A percentile compares a stretch with the other conserved stretches of the same genome.
Evolutionary conservation across 768 basidiomycete species (phyloP).

Genomic region (Suillus plorans): DNA sequence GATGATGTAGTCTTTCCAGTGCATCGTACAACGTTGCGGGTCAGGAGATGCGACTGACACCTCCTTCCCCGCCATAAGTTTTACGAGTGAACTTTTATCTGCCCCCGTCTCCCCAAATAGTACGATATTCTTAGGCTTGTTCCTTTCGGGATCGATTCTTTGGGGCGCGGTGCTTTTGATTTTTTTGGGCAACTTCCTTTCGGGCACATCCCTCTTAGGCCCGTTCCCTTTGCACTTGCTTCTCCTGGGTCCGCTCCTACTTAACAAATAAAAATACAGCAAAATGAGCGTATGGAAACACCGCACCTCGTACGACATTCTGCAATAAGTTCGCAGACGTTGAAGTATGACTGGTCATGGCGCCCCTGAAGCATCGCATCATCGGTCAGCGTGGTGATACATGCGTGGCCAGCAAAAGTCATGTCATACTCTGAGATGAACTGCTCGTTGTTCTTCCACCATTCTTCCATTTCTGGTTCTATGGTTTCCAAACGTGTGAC

Average conservation of each 20-base stretch:
- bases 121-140: conserved; percentile 20
- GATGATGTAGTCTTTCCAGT: conserved; percentile 26
- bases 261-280: not conserved
- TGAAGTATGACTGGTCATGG: conserved; percentile 20
- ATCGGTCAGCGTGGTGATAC: conserved; percentile 35
- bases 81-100: conserved; percentile 46
- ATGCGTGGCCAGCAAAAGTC: conserved; percentile 35
- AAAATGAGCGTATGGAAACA: not conserved
- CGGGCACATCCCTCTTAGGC: not conserved
- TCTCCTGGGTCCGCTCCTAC: not conserved
- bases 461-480: conserved; percentile 33
- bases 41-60: conserved; percentile 33
- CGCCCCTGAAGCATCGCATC: conserved; percentile 21
- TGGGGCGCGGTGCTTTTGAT: not conserved
- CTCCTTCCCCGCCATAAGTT: conserved; percentile 34
- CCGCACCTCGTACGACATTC: not conserved
- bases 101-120: conserved; percentile 33
- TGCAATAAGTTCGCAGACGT: conserved; percentile 19
- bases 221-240: not conserved
- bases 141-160: not conserved
- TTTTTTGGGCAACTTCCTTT: not conserved
- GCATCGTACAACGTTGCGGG: conserved; percentile 34
- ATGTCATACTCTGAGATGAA: conserved; percentile 31
- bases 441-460: conserved; percentile 37
- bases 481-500: conserved; percentile 33